These are phyloP conservation scores for Rhodotorula sphaerocarpa DNA, from an alignment of 768 basidiomycete genomes.

Conservation along the genomic window DNA sequence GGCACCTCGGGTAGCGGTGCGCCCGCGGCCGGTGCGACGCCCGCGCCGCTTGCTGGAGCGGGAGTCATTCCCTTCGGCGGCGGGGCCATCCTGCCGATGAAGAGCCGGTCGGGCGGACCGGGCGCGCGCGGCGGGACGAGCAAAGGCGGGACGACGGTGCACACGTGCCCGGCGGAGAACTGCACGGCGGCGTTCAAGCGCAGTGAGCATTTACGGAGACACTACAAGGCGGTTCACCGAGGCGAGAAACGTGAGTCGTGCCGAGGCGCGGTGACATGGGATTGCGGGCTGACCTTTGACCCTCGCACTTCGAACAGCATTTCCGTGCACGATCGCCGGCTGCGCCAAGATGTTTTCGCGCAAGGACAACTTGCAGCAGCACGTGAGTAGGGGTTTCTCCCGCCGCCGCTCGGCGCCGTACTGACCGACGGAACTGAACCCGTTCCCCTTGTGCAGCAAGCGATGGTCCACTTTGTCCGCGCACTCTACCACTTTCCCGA, in stretches of 20 bases:
- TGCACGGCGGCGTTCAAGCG: constrained; percentile 84
- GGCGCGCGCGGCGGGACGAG: constrained; percentile 8
- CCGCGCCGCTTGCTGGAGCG: no score
- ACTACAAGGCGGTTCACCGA: constrained; percentile 79
- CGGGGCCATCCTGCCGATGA: background rate
- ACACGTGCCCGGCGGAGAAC: constrained; percentile 29
- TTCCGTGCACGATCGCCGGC: constrained; percentile 57
- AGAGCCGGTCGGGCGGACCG: background rate
- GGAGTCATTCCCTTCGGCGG: no score
- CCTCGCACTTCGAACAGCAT: constrained; percentile 49
- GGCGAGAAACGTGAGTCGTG: constrained; percentile 74
- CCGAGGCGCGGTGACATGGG: constrained; percentile 15
- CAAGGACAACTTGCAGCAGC: constrained; percentile 72
- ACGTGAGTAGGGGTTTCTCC: constrained; percentile 40
- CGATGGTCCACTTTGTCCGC: constrained; percentile 22
- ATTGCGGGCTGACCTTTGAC: background rate
- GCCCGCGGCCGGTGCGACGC: no score
- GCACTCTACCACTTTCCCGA: constrained; percentile 20
- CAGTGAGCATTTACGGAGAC: constrained; percentile 82
- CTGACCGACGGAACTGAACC: no score
- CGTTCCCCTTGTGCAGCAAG: constrained; percentile 8
- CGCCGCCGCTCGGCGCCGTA: background rate
- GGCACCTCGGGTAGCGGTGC: no score
- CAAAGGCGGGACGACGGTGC: constrained; percentile 18
- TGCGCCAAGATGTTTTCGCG: constrained; percentile 72